phyloP scores from a whole-genome alignment of 495 filamentous ascomycete species.

The Annulohypoxylon bovei region DNA sequence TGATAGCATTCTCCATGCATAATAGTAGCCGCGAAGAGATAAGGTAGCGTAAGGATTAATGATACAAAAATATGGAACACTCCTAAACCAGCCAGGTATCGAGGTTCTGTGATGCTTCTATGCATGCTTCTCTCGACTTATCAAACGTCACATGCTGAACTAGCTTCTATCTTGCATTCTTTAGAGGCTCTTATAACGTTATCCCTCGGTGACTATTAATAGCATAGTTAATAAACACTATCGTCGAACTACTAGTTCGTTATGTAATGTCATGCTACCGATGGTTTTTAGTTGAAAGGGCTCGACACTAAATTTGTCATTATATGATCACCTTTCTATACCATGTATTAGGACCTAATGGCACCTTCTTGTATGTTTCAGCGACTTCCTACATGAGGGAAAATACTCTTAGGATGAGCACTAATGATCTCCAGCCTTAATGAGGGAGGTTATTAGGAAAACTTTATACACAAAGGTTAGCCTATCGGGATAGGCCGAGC shows the following conservation, averaged over 20 bases:
- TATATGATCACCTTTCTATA: neutral
- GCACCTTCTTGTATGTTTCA: neutral
- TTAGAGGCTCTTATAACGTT: neutral
- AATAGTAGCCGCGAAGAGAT: conserved; percentile 15
- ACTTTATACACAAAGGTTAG: neutral
- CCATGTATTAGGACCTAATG: neutral
- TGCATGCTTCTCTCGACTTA: conserved; percentile 31
- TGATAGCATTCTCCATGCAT: conserved; percentile 16
- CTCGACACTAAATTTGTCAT: neutral
- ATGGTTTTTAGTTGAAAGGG: neutral
- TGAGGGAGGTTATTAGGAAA: neutral
- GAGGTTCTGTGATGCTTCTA: conserved; percentile 36
- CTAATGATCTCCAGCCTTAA: neutral
- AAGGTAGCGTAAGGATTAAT: conserved; percentile 15
- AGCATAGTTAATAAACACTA: neutral
- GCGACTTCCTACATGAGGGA: neutral
- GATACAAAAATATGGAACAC: neutral
- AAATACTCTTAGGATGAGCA: neutral
- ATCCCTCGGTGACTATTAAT: neutral
- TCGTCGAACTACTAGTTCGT: too few relatives aligned
- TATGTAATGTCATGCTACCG: neutral
- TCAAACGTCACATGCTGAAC: conserved; percentile 11
- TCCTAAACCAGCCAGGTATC: conserved; percentile 1
- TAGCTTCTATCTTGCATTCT: neutral
- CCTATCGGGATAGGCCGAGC: conserved; percentile 2